phyloP scores from a whole-genome alignment of 2,329 filamentous ascomycete genomes.

The Mariannaea elegans region DNA sequence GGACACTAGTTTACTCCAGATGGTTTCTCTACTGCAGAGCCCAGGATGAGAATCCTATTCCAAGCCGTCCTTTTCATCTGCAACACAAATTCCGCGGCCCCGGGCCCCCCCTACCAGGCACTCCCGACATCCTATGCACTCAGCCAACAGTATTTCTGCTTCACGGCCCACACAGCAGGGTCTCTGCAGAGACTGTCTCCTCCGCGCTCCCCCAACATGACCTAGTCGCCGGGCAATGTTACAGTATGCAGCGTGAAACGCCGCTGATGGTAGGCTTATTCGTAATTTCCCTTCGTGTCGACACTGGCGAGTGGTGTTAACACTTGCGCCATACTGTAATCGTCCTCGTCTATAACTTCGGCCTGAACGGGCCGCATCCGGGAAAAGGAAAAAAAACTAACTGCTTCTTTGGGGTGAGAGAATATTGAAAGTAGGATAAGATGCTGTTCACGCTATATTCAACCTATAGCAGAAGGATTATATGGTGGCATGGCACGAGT shows the following conservation, averaged over 20 bases:
- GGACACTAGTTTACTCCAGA: background rate
- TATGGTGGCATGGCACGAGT: background rate
- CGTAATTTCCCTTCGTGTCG: background rate
- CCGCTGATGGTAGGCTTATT: no score
- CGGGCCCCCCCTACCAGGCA: background rate
- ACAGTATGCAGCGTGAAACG: no score
- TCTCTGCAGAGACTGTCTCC: background rate
- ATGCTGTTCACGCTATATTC: background rate
- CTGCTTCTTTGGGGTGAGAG: background rate
- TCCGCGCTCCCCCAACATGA: background rate
- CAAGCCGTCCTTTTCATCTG: background rate
- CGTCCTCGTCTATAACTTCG: constrained; percentile 4
- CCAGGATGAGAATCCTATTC: constrained; percentile 8
- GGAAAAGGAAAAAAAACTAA: constrained; percentile 1
- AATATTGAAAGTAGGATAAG: background rate
- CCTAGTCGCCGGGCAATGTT: constrained; percentile 4
- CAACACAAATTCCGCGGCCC: background rate
- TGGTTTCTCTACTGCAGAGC: background rate
- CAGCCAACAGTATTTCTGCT: constrained; percentile 1
- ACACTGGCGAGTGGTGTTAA: background rate
- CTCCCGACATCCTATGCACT: background rate
- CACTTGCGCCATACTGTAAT: background rate
- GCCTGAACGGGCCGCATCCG: background rate
- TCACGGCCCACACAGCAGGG: constrained; percentile 13
- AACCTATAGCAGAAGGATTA: background rate